Evolutionary conservation across 805 yeast species (phyloP), one percentile per base, ranked within the genome.

Genomic region (Saturnispora mendoncae): DNA sequence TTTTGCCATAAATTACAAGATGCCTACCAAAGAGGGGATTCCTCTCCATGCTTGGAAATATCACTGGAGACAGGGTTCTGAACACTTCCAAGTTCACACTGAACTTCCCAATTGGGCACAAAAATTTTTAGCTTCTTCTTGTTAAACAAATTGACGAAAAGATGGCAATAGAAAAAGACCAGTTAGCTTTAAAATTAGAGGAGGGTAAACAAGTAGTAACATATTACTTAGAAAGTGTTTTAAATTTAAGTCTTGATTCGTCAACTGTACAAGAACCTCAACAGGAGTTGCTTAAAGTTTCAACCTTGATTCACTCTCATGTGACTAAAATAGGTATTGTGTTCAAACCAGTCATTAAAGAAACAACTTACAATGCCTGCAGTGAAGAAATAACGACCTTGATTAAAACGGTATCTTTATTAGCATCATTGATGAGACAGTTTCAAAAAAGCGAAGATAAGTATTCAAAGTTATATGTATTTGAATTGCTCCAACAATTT

Each of bases 261-360:
- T 43, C 66, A 1, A 47, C 51, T 23, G 48, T 76, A 2, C 61
- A 53, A 6, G 49, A 63, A 6, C 80, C 84, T 3, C 49, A 75
- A 7, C 64, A 60, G 5, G 94, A 85, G 51, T 51, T 84, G 13
- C 57, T 54, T 4, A 86, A 85, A 54, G 52, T 83, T 6, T 56
- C 75, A 15, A 67, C 72, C 43, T 62, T 85, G 30, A 65, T 80
- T 7, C 78, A 70, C 56, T 87, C 95, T 1, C 87, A 84, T 55
- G 68, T 80, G 2, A 85, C 95, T 2, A 84, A 84, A 55, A 64
- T 84, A 5, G 88, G 87, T 1, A 69, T 81, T 21, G 72, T 80
- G 0, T 81, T 77, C 63, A 76, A 75, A 51, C 78, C 84, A 2
- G 77, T 78, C 1, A 68, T 73, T 33, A 55, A 54, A 17, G 61